Evolutionary conservation across 1,139 yeast genomes (phyloP), one percentile per base, ranked within the genome.

Genomic region (Blastobotrys proliferans): DNA sequence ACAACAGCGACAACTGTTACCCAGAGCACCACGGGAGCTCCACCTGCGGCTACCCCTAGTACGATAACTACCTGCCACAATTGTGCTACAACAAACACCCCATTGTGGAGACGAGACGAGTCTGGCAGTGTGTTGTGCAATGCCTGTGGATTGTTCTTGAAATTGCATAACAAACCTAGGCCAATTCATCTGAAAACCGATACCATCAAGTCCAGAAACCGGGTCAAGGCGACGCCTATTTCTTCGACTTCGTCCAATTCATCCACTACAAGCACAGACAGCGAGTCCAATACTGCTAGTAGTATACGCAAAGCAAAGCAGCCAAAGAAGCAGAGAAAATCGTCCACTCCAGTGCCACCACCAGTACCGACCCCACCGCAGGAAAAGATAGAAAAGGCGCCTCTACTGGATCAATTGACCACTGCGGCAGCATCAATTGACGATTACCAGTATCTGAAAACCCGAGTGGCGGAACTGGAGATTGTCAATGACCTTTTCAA

Each of bases 31-130:
- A n/a, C n/a, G n/a, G n/a, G n/a, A n/a, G n/a, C n/a, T n/a, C n/a
- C n/a, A n/a, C n/a, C n/a, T n/a, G n/a, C n/a, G n/a, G n/a, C n/a
- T n/a, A n/a, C n/a, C n/a, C n/a, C n/a, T n/a, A n/a, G n/a, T n/a
- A n/a, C n/a, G n/a, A n/a, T n/a, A 11, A 35, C 37, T 14, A 22
- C 81, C 29, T 90, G 97, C 63, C 86, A 83, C 54, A 90, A 90
- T 63, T 90, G 97, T 67, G 77, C 82, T 55, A 90, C 97, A 4
- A 84, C 86, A 48, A 88, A 92, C 1, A 90, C 97, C 1, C 97
- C 97, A 0, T 69, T 90, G 21, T 90, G 97, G 97, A 74, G 97
- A 63, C 73, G 97, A 54, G 95, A 88, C 63, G 96, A 88, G 60
- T 77, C 84, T 14, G 97, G 97, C 13, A 94, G 86, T 53, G 95